Evolutionary conservation across 2,329 filamentous ascomycete species (phyloP), one percentile per base, ranked within the genome.

Genomic region (Hypoxylon rubiginosum): DNA sequence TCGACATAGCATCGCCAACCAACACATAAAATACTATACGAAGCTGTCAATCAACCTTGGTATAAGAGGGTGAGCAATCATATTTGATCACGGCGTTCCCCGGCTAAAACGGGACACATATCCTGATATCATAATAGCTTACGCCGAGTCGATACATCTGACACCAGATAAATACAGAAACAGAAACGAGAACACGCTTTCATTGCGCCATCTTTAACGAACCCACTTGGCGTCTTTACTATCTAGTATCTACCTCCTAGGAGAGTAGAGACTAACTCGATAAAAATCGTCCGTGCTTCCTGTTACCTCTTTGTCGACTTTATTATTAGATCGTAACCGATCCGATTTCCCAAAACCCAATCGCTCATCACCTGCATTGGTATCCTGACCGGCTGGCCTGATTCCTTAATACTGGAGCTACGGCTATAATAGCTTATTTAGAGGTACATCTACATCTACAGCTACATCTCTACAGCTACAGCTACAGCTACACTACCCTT

Each of bases 191-290:
- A 62, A 51, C 50, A 59, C 17, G n/a, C 43, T 43, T 41, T 41
- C 54, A 59, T 58, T 54, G 60, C 64, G 58, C 61, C 62, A 66
- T 62, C 61, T 41, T 64, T 48, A 51, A 60, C 52, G 57, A 30
- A 46, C 51, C 53, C 59, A 13, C 67, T 68, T 70, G 62, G 65
- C 67, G 56, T 52, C 32, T 41, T 55, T 49, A 65, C 62, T 66
- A 69, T 49, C 55, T 43, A 51, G n/a, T n/a, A n/a, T n/a, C n/a
- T n/a, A n/a, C n/a, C n/a, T n/a, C n/a, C n/a, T n/a, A n/a, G n/a
- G n/a, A n/a, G n/a, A n/a, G n/a, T n/a, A n/a, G 43, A 48, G 36
- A 39, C 61, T 58, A 67, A 55, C 64, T 58, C 30, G 48, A 52
- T 52, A 45, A 26, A 52, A 62, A n/a, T 30, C 30, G 41, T 59